A percentile compares a stretch with the other conserved stretches of the same genome.
These are phyloP conservation scores for Trichophyton schoenleinii DNA, from an alignment of 2,329 filamentous ascomycete species.

Conservation along the genomic window DNA sequence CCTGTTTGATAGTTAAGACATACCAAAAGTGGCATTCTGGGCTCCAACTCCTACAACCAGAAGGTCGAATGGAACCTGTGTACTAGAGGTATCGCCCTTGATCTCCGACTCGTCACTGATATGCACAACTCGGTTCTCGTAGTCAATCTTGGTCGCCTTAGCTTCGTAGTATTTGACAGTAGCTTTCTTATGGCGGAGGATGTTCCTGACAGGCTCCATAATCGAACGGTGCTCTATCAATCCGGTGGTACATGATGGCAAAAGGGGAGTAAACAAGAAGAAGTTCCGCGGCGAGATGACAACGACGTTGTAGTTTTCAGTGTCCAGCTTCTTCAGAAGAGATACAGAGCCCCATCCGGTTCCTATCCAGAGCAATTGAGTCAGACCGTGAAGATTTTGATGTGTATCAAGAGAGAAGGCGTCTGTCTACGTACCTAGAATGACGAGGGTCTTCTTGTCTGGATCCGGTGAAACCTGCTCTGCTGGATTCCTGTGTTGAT, in stretches of 20 bases:
- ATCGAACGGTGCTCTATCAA: constrained; percentile 98
- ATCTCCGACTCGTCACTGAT: constrained; percentile 89
- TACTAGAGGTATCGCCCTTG: constrained; percentile 68
- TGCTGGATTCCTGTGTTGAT: constrained; percentile 64
- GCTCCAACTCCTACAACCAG: constrained; percentile 93
- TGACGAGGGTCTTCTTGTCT: constrained; percentile 88
- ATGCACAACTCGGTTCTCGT: constrained; percentile 74
- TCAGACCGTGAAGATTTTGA: neutral
- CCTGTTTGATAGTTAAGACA: constrained; percentile 14
- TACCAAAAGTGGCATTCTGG: constrained; percentile 94
- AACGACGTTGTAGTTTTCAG: constrained; percentile 96
- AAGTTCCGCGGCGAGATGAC: constrained; percentile 98
- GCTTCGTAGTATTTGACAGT: constrained; percentile 96
- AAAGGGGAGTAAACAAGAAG: constrained; percentile 96
- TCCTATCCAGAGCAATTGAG: constrained; percentile 43
- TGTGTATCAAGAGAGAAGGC: neutral
- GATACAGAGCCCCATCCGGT: constrained; percentile 95
- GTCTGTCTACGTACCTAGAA: constrained; percentile 56
- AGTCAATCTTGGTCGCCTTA: constrained; percentile 89
- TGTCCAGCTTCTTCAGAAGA: constrained; percentile 95
- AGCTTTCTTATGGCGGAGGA: constrained; percentile 87
- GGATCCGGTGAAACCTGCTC: constrained; percentile 72
- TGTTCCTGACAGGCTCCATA: constrained; percentile 97
- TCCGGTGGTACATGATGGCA: constrained; percentile 94
- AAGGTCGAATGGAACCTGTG: constrained; percentile 95